Conservation (phyloP, 805 yeast genomes). For the Candida quercuum region DNA sequence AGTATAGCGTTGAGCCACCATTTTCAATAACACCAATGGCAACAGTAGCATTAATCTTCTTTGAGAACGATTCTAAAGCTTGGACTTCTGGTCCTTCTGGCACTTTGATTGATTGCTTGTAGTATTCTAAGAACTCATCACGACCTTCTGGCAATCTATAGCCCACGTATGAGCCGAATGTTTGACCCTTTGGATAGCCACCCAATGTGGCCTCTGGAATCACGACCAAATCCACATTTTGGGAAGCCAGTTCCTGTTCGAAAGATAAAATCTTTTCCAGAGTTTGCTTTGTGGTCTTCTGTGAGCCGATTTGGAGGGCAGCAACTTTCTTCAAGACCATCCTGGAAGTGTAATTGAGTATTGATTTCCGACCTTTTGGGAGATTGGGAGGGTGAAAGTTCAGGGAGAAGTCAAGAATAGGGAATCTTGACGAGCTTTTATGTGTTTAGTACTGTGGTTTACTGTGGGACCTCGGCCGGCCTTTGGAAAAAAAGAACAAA, state of each 20-base stretch:
- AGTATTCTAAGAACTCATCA: conserved; percentile 33
- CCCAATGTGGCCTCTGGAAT: conserved; percentile 42
- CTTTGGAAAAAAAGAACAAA: too few relatives aligned
- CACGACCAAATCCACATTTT: conserved; percentile 33
- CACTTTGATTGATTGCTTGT: conserved; percentile 28
- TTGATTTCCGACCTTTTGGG: neutral
- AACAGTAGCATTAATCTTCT: conserved; percentile 29
- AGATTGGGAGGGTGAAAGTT: too few relatives aligned
- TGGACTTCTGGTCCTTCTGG: conserved; percentile 31
- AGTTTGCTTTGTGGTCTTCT: conserved; percentile 33
- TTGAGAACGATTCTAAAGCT: conserved; percentile 28
- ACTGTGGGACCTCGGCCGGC: too few relatives aligned
- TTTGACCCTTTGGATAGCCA: conserved; percentile 41
- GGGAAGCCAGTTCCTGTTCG: conserved; percentile 29
- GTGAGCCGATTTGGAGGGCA: conserved; percentile 38
- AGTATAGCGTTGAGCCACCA: conserved; percentile 34
- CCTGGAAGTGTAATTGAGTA: neutral
- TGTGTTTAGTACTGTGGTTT: too few relatives aligned
- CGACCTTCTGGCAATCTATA: conserved; percentile 37
- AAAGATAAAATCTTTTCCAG: conserved; percentile 32
- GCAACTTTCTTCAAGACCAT: conserved; percentile 31
- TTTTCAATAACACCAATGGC: conserved; percentile 37
- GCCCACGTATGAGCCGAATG: conserved; percentile 38
- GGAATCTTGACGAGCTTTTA: too few relatives aligned
- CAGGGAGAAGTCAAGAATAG: too few relatives aligned